A percentile compares a stretch with the other conserved stretches of the same genome.
Conservation (phyloP, 352 stramenopile genomes). For the Phytophthora hibernalis region DNA sequence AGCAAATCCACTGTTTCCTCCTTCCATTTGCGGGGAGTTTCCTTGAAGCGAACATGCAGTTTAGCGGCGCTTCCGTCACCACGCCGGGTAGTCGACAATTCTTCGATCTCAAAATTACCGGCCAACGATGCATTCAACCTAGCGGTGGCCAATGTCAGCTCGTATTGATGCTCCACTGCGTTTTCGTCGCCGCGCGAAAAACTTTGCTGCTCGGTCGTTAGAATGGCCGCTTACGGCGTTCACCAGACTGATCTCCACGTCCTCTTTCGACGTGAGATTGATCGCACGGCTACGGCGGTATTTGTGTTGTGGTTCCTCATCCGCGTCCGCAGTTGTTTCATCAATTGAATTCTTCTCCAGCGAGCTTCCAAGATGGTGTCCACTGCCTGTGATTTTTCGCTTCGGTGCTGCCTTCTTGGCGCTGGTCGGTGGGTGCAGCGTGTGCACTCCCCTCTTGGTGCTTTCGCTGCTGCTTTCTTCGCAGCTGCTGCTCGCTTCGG, state of each 20-base stretch:
- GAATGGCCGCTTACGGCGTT: constrained; percentile 69
- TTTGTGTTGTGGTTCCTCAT: constrained; percentile 43
- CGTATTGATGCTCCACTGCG: constrained; percentile 85
- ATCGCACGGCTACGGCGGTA: constrained; percentile 61
- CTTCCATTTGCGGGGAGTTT: constrained; percentile 81
- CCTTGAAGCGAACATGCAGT: constrained; percentile 81
- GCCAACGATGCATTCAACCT: constrained; percentile 73
- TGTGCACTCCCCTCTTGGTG: constrained; percentile 53
- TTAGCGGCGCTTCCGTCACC: constrained; percentile 40
- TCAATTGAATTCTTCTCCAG: constrained; percentile 35
- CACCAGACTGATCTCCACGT: constrained; percentile 69
- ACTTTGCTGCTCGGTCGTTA: constrained; percentile 69
- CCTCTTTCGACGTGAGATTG: constrained; percentile 80
- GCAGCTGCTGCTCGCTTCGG: constrained; percentile 19
- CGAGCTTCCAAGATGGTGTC: constrained; percentile 64
- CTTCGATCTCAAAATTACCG: constrained; percentile 66
- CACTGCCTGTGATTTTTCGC: constrained; percentile 51
- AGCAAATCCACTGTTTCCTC: constrained; percentile 79
- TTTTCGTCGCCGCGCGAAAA: constrained; percentile 80
- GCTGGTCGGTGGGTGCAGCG: constrained; percentile 39
- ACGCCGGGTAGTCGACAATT: constrained; percentile 36
- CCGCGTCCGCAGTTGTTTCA: not conserved
- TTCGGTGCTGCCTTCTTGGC: constrained; percentile 38
- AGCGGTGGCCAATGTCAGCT: constrained; percentile 74
- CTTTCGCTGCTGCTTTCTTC: constrained; percentile 35